Evolutionary conservation across 2,329 filamentous ascomycete genomes (phyloP), one percentile per base, ranked within the genome.

Genomic region (Penicillium italicum): DNA sequence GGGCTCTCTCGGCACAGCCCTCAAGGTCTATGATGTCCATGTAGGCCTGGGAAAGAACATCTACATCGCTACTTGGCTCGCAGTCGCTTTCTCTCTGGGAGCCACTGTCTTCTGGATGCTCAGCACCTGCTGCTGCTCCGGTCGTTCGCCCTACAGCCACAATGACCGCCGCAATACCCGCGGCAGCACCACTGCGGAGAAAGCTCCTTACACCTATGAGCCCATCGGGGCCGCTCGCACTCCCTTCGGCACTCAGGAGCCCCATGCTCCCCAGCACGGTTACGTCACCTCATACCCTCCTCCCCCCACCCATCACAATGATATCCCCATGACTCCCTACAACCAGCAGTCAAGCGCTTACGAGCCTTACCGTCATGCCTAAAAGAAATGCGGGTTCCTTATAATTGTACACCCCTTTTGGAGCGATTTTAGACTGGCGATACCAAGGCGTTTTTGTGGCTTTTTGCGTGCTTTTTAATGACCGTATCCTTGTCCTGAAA

Each of bases 61-160:
- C 77, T 85, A 94, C 52, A 81, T 81, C 34, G 77, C 85, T 20
- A 84, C 88, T 66, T 97, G 92, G 90, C 79, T 97, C 57, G 87
- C 86, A 41, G 87, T 87, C 37, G 89, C 84, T 28, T 91, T 95
- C 70, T 87, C 88, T 59, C 71, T 94, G 33, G 89, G 74, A 40
- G 87, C 88, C 8, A 85, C 84, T 61, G 76, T 96, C 70, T 97
- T 97, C 87, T 97, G 94, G 93, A 78, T 92, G 69, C 85, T 95
- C 73, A 90, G 86, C 74, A 83, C 89, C 68, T 97, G 93, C 87
- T 97, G 92, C 85, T 96, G 92, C 81, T 85, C 83, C 65, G 90
- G 90, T 44, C 79, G 81, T 65, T 80, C 76, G 52, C 76, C 77
- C 28, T 78, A 78, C 50, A 71, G 76, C 67, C 76, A 71, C 58